Conservation (phyloP, 2,329 filamentous ascomycete genomes). For the Aspergillus oerlinghausenensis region DNA sequence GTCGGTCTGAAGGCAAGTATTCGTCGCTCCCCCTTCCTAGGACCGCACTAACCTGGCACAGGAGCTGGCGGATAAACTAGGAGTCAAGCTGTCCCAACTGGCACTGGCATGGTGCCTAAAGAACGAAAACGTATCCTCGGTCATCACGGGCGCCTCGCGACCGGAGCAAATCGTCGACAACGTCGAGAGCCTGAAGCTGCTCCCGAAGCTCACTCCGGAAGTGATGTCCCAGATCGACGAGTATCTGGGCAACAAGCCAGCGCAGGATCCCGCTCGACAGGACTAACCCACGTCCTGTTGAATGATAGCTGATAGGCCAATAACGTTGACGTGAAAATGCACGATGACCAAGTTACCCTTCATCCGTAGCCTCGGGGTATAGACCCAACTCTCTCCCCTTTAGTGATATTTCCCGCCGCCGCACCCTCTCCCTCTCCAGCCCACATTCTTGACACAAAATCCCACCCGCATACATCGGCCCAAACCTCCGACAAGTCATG, state of each 20-base stretch:
- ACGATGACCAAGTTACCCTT: not conserved
- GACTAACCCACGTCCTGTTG: not conserved
- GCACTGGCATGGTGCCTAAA: constrained; percentile 57
- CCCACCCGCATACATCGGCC: constrained; percentile 5
- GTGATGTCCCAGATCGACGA: constrained; percentile 46
- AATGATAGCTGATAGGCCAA: not conserved
- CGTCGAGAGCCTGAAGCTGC: constrained; percentile 42
- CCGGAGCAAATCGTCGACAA: constrained; percentile 44
- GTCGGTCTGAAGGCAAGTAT: constrained; percentile 39
- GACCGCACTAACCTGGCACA: constrained; percentile 1
- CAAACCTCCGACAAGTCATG: constrained; percentile 17
- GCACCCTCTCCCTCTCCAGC: not conserved
- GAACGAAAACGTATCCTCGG: constrained; percentile 51
- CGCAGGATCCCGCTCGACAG: constrained; percentile 17
- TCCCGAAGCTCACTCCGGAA: constrained; percentile 41
- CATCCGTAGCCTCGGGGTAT: not conserved
- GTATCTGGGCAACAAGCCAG: constrained; percentile 28
- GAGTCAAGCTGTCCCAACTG: constrained; percentile 51
- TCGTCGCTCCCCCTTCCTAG: not conserved
- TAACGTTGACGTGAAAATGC: not conserved
- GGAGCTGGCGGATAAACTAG: constrained; percentile 37
- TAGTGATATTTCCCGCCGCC: not conserved
- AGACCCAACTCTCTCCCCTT: not conserved
- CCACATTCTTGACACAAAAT: constrained; percentile 13
- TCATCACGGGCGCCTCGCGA: constrained; percentile 41